Conservation (phyloP, 2,329 filamentous ascomycete genomes). For the Aspergillus cejpii region DNA sequence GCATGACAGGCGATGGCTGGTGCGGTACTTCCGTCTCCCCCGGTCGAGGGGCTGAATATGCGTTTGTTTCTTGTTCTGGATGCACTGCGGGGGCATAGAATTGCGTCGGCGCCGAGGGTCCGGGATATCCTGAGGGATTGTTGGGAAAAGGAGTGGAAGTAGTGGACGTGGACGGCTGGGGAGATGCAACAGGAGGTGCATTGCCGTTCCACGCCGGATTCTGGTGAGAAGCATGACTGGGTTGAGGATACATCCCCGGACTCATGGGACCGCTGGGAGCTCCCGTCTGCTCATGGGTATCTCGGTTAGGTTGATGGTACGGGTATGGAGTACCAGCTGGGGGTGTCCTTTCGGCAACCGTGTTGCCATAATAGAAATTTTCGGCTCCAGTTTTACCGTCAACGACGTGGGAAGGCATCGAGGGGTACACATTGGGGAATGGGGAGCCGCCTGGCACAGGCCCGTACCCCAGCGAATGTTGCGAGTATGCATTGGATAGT, state of each 20-base stretch:
- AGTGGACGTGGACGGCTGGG: conserved; percentile 14
- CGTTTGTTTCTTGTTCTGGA: conserved; percentile 11
- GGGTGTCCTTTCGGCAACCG: conserved; percentile 44
- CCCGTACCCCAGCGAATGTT: conserved; percentile 63
- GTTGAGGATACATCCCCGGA: conserved; percentile 17
- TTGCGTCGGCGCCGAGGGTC: conserved; percentile 12
- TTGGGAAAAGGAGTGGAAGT: conserved; percentile 11
- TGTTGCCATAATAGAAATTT: conserved; percentile 71
- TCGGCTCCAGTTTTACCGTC: conserved; percentile 55
- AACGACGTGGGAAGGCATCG: conserved; percentile 53
- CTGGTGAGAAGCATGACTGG: conserved; percentile 12
- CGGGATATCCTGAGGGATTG: conserved; percentile 14
- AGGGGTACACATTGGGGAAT: conserved; percentile 62
- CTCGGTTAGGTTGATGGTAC: conserved; percentile 34
- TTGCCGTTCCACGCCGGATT: conserved; percentile 20
- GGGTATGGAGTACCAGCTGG: conserved; percentile 48
- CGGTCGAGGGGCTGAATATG: conserved; percentile 17
- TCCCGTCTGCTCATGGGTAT: conserved; percentile 9
- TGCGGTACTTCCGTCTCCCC: conserved; percentile 15
- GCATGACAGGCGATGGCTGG: conserved; percentile 18
- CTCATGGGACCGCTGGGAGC: conserved; percentile 14
- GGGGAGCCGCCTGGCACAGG: conserved; percentile 42
- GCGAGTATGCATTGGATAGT: conserved; percentile 83
- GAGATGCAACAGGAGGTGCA: conserved; percentile 17
- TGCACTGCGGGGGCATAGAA: conserved; percentile 16